Evolutionary conservation across 306 rosid genomes (phyloP), one percentile per base, ranked within the genome.

Genomic region (Purshia tridentata): DNA sequence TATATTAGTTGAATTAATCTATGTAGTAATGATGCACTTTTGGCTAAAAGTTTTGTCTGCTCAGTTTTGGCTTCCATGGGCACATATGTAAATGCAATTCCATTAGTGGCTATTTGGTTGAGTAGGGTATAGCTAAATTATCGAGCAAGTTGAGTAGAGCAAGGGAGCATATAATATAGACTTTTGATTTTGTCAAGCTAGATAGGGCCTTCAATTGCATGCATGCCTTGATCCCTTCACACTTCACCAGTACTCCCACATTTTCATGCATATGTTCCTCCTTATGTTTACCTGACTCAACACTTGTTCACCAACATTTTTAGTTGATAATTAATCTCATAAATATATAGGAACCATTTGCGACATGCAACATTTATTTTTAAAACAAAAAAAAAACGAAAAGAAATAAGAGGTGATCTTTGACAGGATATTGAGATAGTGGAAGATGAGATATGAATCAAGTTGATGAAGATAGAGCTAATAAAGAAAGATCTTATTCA

Each of bases 401-500:
- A 10, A 5, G 18, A 65, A 55, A n/a, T n/a, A 19, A 6, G 6
- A 44, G 22, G n/a, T 76, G 78, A 76, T 79, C n/a, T n/a, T 74
- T 73, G 82, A 85, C 67, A 77, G 76, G 48, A n/a, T 29, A 29
- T 29, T 55, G 66, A 69, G 83, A 77, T 50, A 67, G 15, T 46
- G 48, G 54, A 60, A 75, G 79, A 65, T 75, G 29, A 61, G 5
- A 22, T 6, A 19, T 48, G 15, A 15, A 47, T 4, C 73, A 76
- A n/a, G 47, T 76, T 51, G 60, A 66, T 13, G 29, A 49, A 39
- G 65, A 53, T 19, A 67, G 82, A 57, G 74, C 51, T 50, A 66
- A 40, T 50, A 66, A 40, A 65, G 50, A 67, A 67, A 72, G 58
- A 72, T 70, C 72, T 63, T 39, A 40, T 44, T 57, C 47, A 20